A percentile compares a stretch with the other conserved stretches of the same genome.
These are phyloP conservation scores for Teratosphaeria gauchensis DNA, from an alignment of 2,329 filamentous ascomycete genomes.

Conservation along the genomic window DNA sequence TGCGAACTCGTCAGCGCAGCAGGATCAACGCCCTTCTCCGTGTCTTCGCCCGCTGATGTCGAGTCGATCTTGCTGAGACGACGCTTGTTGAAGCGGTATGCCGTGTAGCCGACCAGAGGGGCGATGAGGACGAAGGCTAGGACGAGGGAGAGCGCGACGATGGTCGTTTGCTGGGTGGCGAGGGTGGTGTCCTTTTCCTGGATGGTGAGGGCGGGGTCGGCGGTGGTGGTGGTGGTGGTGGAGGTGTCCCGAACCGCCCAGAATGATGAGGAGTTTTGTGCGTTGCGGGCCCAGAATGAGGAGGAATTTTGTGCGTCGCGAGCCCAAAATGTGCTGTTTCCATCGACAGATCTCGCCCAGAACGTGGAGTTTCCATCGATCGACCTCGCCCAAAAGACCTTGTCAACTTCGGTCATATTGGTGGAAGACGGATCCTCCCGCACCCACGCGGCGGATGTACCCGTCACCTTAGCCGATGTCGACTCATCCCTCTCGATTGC, in stretches of 20 bases:
- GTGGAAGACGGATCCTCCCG: too few relatives aligned
- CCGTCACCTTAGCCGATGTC: too few relatives aligned
- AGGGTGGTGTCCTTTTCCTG: not conserved
- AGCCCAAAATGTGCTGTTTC: not conserved
- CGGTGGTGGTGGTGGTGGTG: not conserved
- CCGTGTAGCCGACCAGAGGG: not conserved
- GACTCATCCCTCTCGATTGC: too few relatives aligned
- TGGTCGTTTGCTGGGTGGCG: not conserved
- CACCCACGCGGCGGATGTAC: too few relatives aligned
- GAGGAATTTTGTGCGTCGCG: not conserved
- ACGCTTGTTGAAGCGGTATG: not conserved
- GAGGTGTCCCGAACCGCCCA: not conserved
- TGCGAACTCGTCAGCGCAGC: not conserved
- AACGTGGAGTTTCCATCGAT: not conserved
- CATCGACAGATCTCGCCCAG: not conserved
- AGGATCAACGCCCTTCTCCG: not conserved
- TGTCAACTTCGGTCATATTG: too few relatives aligned
- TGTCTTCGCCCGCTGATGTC: not conserved
- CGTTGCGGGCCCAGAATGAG: not conserved
- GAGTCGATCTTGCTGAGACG: not conserved
- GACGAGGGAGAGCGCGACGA: not conserved
- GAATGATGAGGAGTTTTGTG: not conserved
- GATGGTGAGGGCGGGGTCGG: not conserved
- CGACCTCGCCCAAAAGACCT: not conserved
- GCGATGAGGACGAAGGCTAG: not conserved